Conservation (phyloP, 148 eudicot species). For the Camellia japonica region DNA sequence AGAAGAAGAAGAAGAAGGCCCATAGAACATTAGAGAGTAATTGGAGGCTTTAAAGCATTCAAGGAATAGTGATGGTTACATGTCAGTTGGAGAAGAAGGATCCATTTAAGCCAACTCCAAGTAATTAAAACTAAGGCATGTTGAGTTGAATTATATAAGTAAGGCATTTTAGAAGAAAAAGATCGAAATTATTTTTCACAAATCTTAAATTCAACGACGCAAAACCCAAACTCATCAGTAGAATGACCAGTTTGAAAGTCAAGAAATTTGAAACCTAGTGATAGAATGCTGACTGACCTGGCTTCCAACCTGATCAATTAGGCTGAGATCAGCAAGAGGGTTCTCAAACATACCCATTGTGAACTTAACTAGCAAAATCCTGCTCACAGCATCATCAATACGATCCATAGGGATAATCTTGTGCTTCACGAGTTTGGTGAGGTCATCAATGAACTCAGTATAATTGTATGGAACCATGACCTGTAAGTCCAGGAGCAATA, state of each 20-base stretch:
- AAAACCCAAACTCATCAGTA: background rate
- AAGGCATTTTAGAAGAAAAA: too few species aligned
- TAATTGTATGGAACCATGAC: conserved; percentile 73
- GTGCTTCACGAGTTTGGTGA: conserved; percentile 61
- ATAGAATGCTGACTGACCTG: conserved; percentile 44
- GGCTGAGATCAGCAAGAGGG: conserved; percentile 73
- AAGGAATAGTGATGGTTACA: too few species aligned
- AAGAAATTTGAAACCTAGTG: background rate
- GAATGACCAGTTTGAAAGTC: background rate
- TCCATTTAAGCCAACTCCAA: too few species aligned
- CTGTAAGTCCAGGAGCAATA: conserved; percentile 34
- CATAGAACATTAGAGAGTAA: too few species aligned
- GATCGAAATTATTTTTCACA: too few species aligned
- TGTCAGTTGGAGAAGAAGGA: too few species aligned
- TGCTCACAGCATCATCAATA: conserved; percentile 80
- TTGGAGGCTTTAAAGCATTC: too few species aligned
- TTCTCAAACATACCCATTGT: conserved; percentile 84
- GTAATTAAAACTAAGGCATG: too few species aligned
- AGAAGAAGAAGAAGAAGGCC: too few species aligned
- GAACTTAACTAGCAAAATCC: conserved; percentile 81
- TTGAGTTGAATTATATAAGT: too few species aligned
- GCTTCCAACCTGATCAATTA: conserved; percentile 64
- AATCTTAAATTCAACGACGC: background rate
- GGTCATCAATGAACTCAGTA: conserved; percentile 64
- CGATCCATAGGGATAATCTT: conserved; percentile 67